phyloP scores from a whole-genome alignment of 441 rosid genomes.

The Eutrema salsugineum region DNA sequence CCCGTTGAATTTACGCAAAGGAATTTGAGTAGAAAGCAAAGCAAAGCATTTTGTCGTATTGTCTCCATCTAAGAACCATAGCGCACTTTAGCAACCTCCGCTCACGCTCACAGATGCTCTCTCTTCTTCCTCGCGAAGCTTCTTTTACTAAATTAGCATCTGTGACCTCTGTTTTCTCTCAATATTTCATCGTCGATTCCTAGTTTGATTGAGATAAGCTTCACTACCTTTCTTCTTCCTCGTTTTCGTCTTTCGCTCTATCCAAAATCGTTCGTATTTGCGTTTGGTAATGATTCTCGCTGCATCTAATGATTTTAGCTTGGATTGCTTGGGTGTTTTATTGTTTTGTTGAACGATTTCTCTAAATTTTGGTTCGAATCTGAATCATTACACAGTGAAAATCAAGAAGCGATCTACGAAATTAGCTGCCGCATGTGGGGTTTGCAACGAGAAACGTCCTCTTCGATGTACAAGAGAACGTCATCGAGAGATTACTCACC shows the following conservation, averaged over 20 bases:
- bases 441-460: slow-evolving; percentile 19
- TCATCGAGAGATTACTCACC: slow-evolving; percentile 27
- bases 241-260: background rate
- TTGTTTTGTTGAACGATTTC: background rate
- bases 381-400: background rate
- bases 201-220: too few relatives aligned
- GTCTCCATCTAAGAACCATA: too few relatives aligned
- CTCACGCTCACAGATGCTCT: too few relatives aligned
- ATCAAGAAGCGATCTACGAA: background rate
- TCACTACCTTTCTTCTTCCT: too few relatives aligned
- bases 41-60: too few relatives aligned
- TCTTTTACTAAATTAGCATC: too few relatives aligned
- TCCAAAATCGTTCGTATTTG: background rate
- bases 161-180: too few relatives aligned
- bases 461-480: slow-evolving; percentile 34
- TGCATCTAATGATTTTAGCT: background rate
- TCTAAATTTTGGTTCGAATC: background rate
- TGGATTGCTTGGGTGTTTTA: background rate
- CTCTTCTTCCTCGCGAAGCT: too few relatives aligned
- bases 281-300: background rate
- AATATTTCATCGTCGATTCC: too few relatives aligned
- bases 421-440: slow-evolving; percentile 24
- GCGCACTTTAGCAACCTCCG: too few relatives aligned
- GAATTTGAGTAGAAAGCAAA: too few relatives aligned
- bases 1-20: too few relatives aligned